These are phyloP conservation scores for Ampelomyces quisqualis DNA, from an alignment of 2,329 filamentous ascomycete genomes.

Conservation along the genomic window DNA sequence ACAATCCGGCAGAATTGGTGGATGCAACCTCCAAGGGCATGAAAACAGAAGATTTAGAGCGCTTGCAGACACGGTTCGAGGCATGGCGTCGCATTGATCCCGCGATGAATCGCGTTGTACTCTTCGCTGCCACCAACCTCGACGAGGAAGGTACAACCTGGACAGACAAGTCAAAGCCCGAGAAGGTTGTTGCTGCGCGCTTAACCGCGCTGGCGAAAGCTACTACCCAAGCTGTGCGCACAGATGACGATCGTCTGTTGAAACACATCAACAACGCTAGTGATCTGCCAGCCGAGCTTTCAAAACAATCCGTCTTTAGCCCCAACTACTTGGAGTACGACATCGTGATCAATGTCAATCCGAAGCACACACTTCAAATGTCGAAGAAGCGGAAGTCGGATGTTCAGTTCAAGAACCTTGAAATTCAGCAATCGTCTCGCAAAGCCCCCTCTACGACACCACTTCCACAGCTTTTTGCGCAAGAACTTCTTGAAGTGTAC, in stretches of 20 bases:
- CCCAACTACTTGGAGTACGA: conserved; percentile 77
- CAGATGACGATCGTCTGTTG: conserved; percentile 54
- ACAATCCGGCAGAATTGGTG: conserved; percentile 21
- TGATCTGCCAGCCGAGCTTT: conserved; percentile 6
- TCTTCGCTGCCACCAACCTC: conserved; percentile 79
- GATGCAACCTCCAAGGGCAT: conserved; percentile 45
- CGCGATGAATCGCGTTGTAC: conserved; percentile 75
- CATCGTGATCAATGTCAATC: conserved; percentile 72
- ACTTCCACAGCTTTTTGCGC: conserved; percentile 63
- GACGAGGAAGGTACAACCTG: conserved; percentile 78
- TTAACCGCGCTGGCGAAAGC: conserved; percentile 81
- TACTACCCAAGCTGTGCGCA: conserved; percentile 55
- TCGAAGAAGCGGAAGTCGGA: conserved; percentile 34
- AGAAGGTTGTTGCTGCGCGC: conserved; percentile 79
- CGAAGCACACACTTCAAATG: conserved; percentile 49
- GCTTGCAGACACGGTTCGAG: conserved; percentile 70
- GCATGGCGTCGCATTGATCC: conserved; percentile 88
- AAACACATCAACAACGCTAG: conserved; percentile 11
- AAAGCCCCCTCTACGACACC: conserved; percentile 53
- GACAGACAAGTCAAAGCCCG: conserved; percentile 68
- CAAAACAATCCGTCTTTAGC: conserved; percentile 67
- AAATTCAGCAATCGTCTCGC: conserved; percentile 48
- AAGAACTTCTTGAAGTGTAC: conserved; percentile 68
- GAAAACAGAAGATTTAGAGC: conserved; percentile 59
- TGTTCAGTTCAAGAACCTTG: conserved; percentile 77